A percentile compares a stretch with the other conserved stretches of the same genome.
These are phyloP conservation scores for Debaryomyces prosopidis DNA, from an alignment of 805 yeast species.

Conservation along the genomic window DNA sequence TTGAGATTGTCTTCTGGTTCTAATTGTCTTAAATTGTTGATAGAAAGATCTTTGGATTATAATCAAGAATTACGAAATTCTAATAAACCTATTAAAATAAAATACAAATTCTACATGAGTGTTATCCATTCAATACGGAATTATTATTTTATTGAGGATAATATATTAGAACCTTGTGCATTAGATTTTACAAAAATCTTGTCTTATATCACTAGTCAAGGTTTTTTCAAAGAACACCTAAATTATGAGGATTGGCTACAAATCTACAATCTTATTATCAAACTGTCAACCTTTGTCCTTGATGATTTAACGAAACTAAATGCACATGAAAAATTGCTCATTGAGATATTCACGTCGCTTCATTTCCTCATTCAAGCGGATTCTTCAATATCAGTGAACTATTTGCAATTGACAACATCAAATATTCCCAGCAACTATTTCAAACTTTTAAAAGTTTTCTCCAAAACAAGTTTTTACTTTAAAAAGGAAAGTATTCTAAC, in stretches of 20 bases:
- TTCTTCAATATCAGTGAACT: constrained; percentile 13
- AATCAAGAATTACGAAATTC: neutral
- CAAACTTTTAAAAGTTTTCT: constrained; percentile 17
- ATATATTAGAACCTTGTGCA: constrained; percentile 20
- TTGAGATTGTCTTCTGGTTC: constrained; percentile 31
- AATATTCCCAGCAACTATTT: constrained; percentile 14
- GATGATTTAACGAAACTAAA: constrained; percentile 3
- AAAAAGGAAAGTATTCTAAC: constrained; percentile 26
- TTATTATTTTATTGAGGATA: constrained; percentile 15
- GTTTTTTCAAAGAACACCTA: constrained; percentile 33
- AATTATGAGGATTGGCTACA: constrained; percentile 26
- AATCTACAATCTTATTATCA: constrained; percentile 22
- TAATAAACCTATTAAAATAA: constrained; percentile 13
- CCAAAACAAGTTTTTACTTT: constrained; percentile 12
- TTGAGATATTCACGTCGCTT: constrained; percentile 19
- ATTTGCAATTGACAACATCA: constrained; percentile 16
- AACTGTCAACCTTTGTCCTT: constrained; percentile 14
- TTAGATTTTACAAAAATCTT: constrained; percentile 26
- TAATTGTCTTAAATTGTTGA: constrained; percentile 26
- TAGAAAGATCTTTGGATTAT: constrained; percentile 15
- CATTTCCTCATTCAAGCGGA: constrained; percentile 23
- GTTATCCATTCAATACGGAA: constrained; percentile 16
- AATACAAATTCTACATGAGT: constrained; percentile 21
- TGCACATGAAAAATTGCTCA: constrained; percentile 19
- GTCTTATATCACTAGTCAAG: constrained; percentile 18